Evolutionary conservation across 352 stramenopile genomes (phyloP).

Genomic region (Pythium phragmitis): DNA sequence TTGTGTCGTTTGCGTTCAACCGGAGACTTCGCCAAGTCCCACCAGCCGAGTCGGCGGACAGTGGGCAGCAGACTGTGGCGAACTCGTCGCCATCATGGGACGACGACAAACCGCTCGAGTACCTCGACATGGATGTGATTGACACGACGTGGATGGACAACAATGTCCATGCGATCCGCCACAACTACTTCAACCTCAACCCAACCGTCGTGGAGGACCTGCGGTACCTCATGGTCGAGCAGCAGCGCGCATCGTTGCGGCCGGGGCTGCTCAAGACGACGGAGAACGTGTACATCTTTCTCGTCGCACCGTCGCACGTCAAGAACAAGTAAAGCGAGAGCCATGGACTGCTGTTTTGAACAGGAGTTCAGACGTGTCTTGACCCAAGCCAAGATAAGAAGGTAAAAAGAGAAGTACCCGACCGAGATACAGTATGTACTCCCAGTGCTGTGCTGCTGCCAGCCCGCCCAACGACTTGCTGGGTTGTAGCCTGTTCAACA

Average conservation of each 20-base stretch:
- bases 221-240: conserved; percentile 56
- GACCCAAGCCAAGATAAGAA: background rate
- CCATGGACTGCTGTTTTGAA: background rate
- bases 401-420: background rate
- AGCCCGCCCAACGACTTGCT: too few species aligned
- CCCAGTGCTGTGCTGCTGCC: too few species aligned
- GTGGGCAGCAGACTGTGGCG: too few species aligned
- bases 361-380: background rate
- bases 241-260: conserved; percentile 48
- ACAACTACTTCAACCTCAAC: conserved; percentile 80
- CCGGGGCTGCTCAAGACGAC: conserved; percentile 52
- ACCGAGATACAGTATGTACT: background rate
- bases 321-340: conserved; percentile 20
- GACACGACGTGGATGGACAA: conserved; percentile 80
- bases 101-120: conserved; percentile 19
- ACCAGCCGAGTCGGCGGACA: background rate
- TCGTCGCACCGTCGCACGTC: conserved; percentile 46
- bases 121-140: conserved; percentile 72
- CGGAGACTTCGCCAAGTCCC: background rate
- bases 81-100: background rate
- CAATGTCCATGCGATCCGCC: conserved; percentile 63
- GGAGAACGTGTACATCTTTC: conserved; percentile 77
- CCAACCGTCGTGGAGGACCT: conserved; percentile 66
- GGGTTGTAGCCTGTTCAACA: too few species aligned
- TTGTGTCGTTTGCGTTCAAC: conserved; percentile 47